phyloP scores from a whole-genome alignment of 768 basidiomycete species.

The Leccinum uliginosum region DNA sequence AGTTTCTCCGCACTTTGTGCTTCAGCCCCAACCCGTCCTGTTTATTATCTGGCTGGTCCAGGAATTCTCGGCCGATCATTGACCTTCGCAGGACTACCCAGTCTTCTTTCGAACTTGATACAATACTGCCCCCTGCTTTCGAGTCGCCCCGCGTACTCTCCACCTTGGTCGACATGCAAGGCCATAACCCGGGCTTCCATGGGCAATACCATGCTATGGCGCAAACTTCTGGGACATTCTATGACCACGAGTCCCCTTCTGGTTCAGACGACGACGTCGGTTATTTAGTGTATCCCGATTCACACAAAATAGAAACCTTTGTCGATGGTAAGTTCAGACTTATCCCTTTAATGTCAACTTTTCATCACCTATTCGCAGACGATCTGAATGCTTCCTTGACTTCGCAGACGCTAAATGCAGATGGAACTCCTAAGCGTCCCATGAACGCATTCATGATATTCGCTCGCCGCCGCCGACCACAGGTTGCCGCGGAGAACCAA shows the following conservation, averaged over 20 bases:
- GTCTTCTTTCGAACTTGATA: conserved; percentile 6
- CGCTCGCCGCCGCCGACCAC: conserved; percentile 74
- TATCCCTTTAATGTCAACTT: conserved; percentile 9
- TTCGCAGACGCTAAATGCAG: conserved; percentile 76
- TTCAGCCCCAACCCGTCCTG: conserved; percentile 18
- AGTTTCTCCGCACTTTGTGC: conserved; percentile 14
- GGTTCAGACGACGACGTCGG: conserved; percentile 52
- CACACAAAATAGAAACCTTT: conserved; percentile 41
- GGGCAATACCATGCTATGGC: conserved; percentile 24
- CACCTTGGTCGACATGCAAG: conserved; percentile 26
- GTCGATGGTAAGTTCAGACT: conserved; percentile 39
- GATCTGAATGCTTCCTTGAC: conserved; percentile 51
- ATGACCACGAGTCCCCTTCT: conserved; percentile 49
- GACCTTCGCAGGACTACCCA: conserved; percentile 15
- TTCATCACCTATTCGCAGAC: conserved; percentile 25
- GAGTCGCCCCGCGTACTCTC: conserved; percentile 4
- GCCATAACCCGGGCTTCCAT: conserved; percentile 18
- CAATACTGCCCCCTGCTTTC: conserved; percentile 1
- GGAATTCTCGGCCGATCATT: conserved; percentile 25
- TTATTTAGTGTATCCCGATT: conserved; percentile 27
- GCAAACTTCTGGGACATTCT: conserved; percentile 26
- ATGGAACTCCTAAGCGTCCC: conserved; percentile 84
- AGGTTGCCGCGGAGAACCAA: conserved; percentile 84
- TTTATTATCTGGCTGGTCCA: conserved; percentile 28
- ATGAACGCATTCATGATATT: conserved; percentile 98